Percentiles rank a stretch among this genome's conserved stretches.
Conservation (phyloP, 768 basidiomycete species). For the Trametopsis cervina region DNA sequence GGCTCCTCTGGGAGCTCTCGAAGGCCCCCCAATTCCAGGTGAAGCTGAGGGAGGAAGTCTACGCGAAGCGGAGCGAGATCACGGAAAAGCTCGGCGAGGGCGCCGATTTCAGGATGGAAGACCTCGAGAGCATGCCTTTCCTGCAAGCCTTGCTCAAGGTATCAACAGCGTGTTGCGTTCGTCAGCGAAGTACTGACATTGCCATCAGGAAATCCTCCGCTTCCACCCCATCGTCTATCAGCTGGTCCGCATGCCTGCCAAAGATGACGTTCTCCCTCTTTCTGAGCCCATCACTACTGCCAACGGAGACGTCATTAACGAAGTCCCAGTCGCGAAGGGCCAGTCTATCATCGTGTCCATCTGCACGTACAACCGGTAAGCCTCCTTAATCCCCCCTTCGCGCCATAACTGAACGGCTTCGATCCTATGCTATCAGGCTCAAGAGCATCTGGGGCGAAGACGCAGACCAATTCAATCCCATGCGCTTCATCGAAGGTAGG, state of each 20-base stretch:
- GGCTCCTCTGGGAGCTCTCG: constrained; percentile 25
- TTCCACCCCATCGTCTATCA: constrained; percentile 26
- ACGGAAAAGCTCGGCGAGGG: constrained; percentile 16
- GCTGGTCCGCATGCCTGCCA: constrained; percentile 19
- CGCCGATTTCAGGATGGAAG: constrained; percentile 22
- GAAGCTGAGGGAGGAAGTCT: constrained; percentile 24
- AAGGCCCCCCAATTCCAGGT: constrained; percentile 21
- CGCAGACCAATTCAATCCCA: constrained; percentile 24
- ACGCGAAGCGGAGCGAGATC: constrained; percentile 15
- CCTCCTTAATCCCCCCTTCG: too few species aligned
- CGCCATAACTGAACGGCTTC: too few species aligned
- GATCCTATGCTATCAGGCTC: too few species aligned
- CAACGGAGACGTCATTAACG: constrained; percentile 20
- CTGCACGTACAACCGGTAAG: constrained; percentile 28
- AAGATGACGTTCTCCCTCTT: constrained; percentile 29
- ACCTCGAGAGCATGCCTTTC: constrained; percentile 28
- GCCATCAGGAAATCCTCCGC: constrained; percentile 26
- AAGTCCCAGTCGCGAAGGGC: constrained; percentile 23
- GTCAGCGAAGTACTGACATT: too few species aligned
- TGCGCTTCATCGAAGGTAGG: constrained; percentile 18
- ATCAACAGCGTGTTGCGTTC: too few species aligned
- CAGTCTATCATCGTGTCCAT: constrained; percentile 19
- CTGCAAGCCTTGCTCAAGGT: constrained; percentile 29
- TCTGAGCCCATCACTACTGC: constrained; percentile 22
- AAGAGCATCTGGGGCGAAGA: constrained; percentile 26